phyloP scores from a whole-genome alignment of 768 basidiomycete species.

The Podaxis sp. region DNA sequence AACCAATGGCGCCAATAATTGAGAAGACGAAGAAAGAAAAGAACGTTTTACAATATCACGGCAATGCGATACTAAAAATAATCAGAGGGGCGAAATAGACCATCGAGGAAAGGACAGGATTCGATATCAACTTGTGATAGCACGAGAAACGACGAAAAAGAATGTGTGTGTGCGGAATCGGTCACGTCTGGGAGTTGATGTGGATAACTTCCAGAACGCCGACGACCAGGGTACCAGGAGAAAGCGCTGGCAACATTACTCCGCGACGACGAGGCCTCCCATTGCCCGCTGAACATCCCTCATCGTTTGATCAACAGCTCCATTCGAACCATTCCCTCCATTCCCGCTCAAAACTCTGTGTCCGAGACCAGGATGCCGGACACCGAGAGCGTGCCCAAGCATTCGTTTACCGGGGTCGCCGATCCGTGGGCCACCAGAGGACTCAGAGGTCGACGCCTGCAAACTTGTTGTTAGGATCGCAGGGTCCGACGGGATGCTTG shows the following conservation, averaged over 20 bases:
- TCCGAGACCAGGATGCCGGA: conserved; percentile 74
- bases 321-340: conserved; percentile 35
- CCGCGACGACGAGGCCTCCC: conserved; percentile 71
- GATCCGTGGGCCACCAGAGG: conserved; percentile 65
- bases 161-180: conserved; percentile 4
- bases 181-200: neutral
- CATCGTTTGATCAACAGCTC: conserved; percentile 53
- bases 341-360: conserved; percentile 52
- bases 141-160: conserved; percentile 13
- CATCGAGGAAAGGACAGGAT: conserved; percentile 16
- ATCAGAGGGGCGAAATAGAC: conserved; percentile 1
- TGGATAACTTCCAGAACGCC: neutral
- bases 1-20: conserved; percentile 2
- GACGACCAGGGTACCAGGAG: neutral
- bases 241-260: conserved; percentile 40
- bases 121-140: conserved; percentile 13
- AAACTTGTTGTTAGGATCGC: conserved; percentile 63
- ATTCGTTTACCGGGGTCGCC: conserved; percentile 89
- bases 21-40: neutral
- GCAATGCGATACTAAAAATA: neutral
- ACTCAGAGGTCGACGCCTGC: conserved; percentile 32
- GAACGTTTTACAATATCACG: neutral
- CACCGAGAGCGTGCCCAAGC: conserved; percentile 82
- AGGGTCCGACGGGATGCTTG: conserved; percentile 53
- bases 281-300: conserved; percentile 73